phyloP scores from a whole-genome alignment of 164 flowering plant species.

The Dillenia suffruticosa region DNA sequence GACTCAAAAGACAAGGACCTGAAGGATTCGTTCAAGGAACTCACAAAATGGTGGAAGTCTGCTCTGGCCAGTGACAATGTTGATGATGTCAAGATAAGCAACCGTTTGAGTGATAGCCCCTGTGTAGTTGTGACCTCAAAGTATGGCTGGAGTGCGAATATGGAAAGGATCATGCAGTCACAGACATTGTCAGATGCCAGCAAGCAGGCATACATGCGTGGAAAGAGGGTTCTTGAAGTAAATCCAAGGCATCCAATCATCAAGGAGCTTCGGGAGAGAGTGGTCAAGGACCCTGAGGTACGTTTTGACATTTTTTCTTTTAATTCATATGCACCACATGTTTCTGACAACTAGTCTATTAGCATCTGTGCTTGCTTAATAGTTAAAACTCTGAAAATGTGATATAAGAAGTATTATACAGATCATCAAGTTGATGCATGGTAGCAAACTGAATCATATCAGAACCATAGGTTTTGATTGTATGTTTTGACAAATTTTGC shows the following conservation, averaged over 20 bases:
- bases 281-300: conserved; percentile 82
- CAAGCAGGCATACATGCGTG: conserved; percentile 95
- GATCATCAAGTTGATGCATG: too few species aligned
- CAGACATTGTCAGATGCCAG: conserved; percentile 92
- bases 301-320: background rate
- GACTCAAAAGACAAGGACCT: conserved; percentile 79
- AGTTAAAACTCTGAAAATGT: too few species aligned
- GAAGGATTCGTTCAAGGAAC: conserved; percentile 91
- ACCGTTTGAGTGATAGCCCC: conserved; percentile 80
- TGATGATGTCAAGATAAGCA: conserved; percentile 87
- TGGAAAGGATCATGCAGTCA: conserved; percentile 97
- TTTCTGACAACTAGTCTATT: background rate
- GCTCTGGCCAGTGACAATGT: conserved; percentile 76
- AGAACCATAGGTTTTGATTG: too few species aligned
- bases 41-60: conserved; percentile 95
- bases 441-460: too few species aligned
- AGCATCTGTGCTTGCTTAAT: too few species aligned
- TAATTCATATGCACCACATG: background rate
- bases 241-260: conserved; percentile 95
- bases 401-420: too few species aligned
- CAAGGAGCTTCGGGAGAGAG: conserved; percentile 85
- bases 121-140: conserved; percentile 97
- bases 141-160: conserved; percentile 97
- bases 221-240: conserved; percentile 94
- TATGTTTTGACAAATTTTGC: too few species aligned